Evolutionary conservation across 345 rosid genomes (phyloP).

Genomic region (Lagerstroemia speciosa): DNA sequence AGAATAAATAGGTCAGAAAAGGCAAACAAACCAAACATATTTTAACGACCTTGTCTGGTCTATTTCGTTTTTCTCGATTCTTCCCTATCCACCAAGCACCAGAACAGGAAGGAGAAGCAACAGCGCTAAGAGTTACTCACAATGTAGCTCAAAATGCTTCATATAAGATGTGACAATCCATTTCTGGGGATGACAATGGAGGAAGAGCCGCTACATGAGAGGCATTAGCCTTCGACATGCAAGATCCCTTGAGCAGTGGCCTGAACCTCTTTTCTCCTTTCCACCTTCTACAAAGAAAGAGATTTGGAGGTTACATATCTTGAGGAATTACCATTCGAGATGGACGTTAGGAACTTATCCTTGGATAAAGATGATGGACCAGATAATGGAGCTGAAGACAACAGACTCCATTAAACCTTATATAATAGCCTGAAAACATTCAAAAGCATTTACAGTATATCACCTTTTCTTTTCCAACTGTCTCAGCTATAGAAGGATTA

Average conservation of each 20-base stretch:
- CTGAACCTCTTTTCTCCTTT: slow-evolving; percentile 27
- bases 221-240: slow-evolving; percentile 17
- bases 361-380: slow-evolving; percentile 43
- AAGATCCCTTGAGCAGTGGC: slow-evolving; percentile 51
- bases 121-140: slow-evolving; percentile 5
- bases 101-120: slow-evolving; percentile 20
- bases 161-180: slow-evolving; percentile 16
- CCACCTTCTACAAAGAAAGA: slow-evolving; percentile 41
- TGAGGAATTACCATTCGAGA: slow-evolving; percentile 42
- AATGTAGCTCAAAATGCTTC: slow-evolving; percentile 15
- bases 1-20: slow-evolving; percentile 20
- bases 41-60: slow-evolving; percentile 9
- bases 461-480: too few relatives aligned
- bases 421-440: slow-evolving; percentile 48
- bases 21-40: slow-evolving; percentile 4
- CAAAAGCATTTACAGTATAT: not conserved
- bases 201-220: slow-evolving; percentile 47
- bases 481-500: not conserved
- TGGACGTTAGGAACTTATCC: slow-evolving; percentile 40
- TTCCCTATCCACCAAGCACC: slow-evolving; percentile 16
- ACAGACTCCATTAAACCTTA: slow-evolving; percentile 82
- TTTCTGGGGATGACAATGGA: slow-evolving; percentile 62
- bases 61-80: slow-evolving; percentile 25
- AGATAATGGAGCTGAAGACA: slow-evolving; percentile 58
- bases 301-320: slow-evolving; percentile 32